These are phyloP conservation scores for Bipolaris gigantea DNA, from an alignment of 2,329 filamentous ascomycete genomes.

Conservation along the genomic window DNA sequence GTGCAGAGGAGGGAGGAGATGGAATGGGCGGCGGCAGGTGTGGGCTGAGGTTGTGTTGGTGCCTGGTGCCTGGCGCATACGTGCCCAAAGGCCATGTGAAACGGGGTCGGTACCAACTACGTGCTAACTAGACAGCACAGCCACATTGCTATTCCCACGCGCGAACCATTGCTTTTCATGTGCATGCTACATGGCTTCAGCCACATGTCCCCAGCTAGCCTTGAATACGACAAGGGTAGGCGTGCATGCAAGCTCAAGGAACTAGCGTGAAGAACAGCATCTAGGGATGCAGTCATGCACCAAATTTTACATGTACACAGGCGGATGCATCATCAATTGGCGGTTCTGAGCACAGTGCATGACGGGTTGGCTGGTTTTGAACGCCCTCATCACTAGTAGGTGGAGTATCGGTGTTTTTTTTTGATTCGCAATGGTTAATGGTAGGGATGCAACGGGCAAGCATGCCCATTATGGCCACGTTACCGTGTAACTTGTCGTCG, in stretches of 20 bases:
- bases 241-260: background rate
- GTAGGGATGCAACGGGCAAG: constrained; percentile 1
- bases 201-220: too few relatives aligned
- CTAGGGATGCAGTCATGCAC: background rate
- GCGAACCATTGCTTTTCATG: background rate
- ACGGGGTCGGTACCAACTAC: background rate
- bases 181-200: too few relatives aligned
- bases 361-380: too few relatives aligned
- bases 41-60: background rate
- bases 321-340: background rate
- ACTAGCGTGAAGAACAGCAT: too few relatives aligned
- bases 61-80: background rate
- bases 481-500: background rate
- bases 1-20: background rate
- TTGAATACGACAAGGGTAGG: background rate
- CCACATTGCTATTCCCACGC: background rate
- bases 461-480: background rate
- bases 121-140: background rate
- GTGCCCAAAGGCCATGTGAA: background rate
- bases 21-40: background rate
- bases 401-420: background rate
- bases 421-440: background rate
- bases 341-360: too few relatives aligned
- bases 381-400: background rate
- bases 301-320: background rate